Base-by-base conservation (phyloP, 441 rosid genomes). In the Populus hybrid region DNA sequence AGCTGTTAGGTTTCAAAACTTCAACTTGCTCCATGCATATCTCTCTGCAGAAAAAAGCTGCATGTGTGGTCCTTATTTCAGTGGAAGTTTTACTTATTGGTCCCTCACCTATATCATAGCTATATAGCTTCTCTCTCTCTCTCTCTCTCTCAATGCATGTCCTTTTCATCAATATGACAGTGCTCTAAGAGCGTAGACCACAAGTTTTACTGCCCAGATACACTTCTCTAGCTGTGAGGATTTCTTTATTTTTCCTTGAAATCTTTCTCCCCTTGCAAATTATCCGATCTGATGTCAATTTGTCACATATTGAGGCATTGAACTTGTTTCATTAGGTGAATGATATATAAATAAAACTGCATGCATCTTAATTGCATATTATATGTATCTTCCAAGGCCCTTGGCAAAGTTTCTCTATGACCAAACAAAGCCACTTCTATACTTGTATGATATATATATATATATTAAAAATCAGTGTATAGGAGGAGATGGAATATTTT, bases 61-160 rank as follows among this genome's bases (percentile, higher is more conserved):
- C n/a, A n/a, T n/a, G n/a, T 26, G 87, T 83, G 91, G 91, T 88
- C 89, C 89, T 80, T 21, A 65, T 71, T 72, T 69, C 69, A 42
- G 81, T 68, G 81, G 77, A 80, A 79, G 78, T 64, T 79, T 64
- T 50, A 35, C 69, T 36, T 20, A 63, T 67, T 84, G 91, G 91
- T 87, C 91, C 90, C 90, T 77, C 69, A 26, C 75, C 86, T 82
- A 74, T 72, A 73, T 10, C 6, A 34, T 16, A 21, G 59, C 12
- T 67, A 12, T 73, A 67, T 28, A 66, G 75, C 76, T 50, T 50
- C 11, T 65, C 11, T 42, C 50, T 42, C 16, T 11, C 40, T 20
- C 11, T 71, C 34, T 16, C n/a, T 67, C 38, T 8, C 18, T 66
- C 14, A 10, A 28, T 67, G 30, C 12, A 67, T 64, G 78, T 85